These are phyloP conservation scores for Ciborinia camelliae DNA, from an alignment of 2,329 filamentous ascomycete species.

Conservation along the genomic window DNA sequence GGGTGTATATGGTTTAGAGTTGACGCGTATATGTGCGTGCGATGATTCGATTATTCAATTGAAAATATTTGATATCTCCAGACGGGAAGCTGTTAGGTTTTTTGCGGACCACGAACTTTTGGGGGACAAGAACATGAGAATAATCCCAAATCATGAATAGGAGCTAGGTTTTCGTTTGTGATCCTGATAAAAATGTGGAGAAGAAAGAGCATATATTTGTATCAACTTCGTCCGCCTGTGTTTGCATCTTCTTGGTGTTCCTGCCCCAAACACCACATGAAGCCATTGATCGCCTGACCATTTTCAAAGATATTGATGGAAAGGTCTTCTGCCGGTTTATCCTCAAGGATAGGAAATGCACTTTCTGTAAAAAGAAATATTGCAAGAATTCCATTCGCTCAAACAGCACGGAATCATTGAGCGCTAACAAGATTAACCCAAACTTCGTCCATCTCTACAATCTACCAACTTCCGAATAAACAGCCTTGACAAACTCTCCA, in stretches of 20 bases:
- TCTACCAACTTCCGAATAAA: conserved; percentile 37
- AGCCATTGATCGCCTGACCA: background rate
- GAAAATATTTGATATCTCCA: background rate
- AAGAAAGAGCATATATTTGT: background rate
- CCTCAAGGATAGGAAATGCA: background rate
- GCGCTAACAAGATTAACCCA: background rate
- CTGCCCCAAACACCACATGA: background rate
- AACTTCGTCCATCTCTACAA: background rate
- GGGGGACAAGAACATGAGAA: background rate
- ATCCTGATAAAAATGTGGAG: background rate
- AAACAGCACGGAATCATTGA: background rate
- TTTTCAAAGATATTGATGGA: background rate
- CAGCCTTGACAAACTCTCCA: conserved; percentile 40
- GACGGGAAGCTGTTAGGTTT: background rate
- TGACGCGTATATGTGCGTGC: no score
- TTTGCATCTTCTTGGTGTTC: background rate
- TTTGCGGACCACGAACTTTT: background rate
- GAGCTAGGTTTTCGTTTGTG: background rate
- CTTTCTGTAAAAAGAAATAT: background rate
- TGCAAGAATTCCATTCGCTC: background rate
- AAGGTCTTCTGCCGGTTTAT: background rate
- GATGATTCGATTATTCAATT: no score
- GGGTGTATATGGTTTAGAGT: no score
- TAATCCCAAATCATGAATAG: background rate
- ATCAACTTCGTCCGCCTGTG: background rate